Conservation (phyloP, 768 basidiomycete genomes). For the Mycena amicta region DNA sequence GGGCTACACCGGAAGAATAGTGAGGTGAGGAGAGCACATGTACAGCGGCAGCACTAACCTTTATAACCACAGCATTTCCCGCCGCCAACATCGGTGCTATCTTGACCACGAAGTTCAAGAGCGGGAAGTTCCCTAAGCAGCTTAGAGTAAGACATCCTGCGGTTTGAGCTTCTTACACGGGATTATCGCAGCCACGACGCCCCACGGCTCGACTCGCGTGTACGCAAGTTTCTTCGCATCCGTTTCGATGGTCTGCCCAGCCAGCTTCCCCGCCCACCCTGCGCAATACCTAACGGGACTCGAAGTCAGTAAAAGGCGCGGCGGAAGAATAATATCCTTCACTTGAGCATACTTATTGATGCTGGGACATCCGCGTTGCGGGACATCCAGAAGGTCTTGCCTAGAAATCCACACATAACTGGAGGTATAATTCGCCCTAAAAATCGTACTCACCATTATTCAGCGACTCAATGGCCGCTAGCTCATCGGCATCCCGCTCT, state of each 20-base stretch:
- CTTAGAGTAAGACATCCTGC: constrained; percentile 5
- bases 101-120: not conserved
- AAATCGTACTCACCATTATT: constrained; percentile 41
- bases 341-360: too few relatives aligned
- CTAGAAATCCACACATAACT: too few relatives aligned
- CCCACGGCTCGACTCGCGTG: constrained; percentile 64
- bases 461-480: constrained; percentile 54
- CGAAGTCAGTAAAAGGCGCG: not conserved
- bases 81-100: too few relatives aligned
- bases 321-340: too few relatives aligned
- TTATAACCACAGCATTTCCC: too few relatives aligned
- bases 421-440: too few relatives aligned
- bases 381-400: constrained; percentile 34
- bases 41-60: too few relatives aligned
- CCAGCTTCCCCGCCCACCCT: not conserved
- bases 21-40: constrained; percentile 82
- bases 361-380: constrained; percentile 28
- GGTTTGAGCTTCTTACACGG: constrained; percentile 24
- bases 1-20: constrained; percentile 76
- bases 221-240: constrained; percentile 49
- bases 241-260: constrained; percentile 33
- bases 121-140: constrained; percentile 58
- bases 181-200: constrained; percentile 43
- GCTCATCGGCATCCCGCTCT: constrained; percentile 46
- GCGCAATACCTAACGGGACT: not conserved